phyloP scores from a whole-genome alignment of 768 basidiomycete genomes.

The Psilocybe cubensis region DNA sequence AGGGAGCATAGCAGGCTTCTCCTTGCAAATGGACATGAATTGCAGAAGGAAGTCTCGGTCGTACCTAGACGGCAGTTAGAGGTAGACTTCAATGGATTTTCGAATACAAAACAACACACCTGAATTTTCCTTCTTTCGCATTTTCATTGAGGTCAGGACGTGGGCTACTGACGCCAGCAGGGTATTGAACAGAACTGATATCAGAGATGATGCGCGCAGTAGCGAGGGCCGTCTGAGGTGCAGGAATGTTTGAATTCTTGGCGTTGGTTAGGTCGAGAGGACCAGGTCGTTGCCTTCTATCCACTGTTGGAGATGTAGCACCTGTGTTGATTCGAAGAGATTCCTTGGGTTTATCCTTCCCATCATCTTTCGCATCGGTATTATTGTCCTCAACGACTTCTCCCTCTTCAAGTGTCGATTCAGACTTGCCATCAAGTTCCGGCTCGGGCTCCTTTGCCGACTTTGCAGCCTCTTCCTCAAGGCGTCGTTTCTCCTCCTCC shows the following conservation, averaged over 20 bases:
- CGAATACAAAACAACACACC: conserved; percentile 43
- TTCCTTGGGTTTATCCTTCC: conserved; percentile 54
- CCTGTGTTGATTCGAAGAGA: conserved; percentile 69
- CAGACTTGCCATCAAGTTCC: conserved; percentile 29
- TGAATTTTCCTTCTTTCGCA: conserved; percentile 87
- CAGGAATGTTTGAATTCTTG: conserved; percentile 41
- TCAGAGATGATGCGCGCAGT: conserved; percentile 88
- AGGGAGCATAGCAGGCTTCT: conserved; percentile 91
- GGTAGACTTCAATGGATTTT: background rate
- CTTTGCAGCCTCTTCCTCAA: conserved; percentile 46
- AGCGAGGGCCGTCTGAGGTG: conserved; percentile 68
- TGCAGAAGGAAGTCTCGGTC: conserved; percentile 97
- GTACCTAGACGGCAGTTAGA: conserved; percentile 58
- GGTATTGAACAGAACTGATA: conserved; percentile 77
- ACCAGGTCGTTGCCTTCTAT: conserved; percentile 62
- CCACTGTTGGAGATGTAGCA: conserved; percentile 39
- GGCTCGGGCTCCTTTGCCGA: conserved; percentile 39
- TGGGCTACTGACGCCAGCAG: conserved; percentile 82
- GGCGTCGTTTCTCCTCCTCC: no score
- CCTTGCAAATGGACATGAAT: conserved; percentile 93
- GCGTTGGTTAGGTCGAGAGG: conserved; percentile 70
- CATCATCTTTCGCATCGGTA: conserved; percentile 34
- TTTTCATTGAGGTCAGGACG: conserved; percentile 82
- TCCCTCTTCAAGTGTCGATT: conserved; percentile 25
- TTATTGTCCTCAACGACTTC: conserved; percentile 24